These are phyloP conservation scores for Aspergillus fumigatiaffinis DNA, from an alignment of 2,329 filamentous ascomycete species.

Conservation along the genomic window DNA sequence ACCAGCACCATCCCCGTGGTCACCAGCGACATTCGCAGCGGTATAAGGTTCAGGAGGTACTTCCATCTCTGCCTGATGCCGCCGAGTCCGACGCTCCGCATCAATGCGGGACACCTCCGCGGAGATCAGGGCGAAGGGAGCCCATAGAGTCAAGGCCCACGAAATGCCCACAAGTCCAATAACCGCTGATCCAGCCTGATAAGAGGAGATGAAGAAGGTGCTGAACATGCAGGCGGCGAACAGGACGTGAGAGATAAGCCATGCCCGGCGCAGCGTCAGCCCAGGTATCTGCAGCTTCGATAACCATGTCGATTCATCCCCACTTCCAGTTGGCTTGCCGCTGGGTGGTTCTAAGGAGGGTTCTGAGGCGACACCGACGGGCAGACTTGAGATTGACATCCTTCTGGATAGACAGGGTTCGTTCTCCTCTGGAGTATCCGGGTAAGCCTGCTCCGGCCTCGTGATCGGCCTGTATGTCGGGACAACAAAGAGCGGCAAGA, in stretches of 20 bases:
- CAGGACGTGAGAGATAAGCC: conserved; percentile 80
- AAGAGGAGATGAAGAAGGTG: conserved; percentile 72
- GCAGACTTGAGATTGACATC: conserved; percentile 30
- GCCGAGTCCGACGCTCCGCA: conserved; percentile 55
- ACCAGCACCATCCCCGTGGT: not conserved
- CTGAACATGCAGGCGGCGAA: conserved; percentile 78
- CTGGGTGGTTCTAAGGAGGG: conserved; percentile 22
- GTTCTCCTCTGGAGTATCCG: conserved; percentile 13
- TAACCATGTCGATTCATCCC: conserved; percentile 41
- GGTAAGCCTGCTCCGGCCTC: conserved; percentile 3
- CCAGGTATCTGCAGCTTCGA: conserved; percentile 70
- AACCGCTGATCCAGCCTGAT: conserved; percentile 68
- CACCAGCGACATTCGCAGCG: not conserved
- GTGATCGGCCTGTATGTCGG: conserved; percentile 60
- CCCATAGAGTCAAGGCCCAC: conserved; percentile 92
- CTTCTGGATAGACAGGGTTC: conserved; percentile 19
- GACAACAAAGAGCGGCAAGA: conserved; percentile 80
- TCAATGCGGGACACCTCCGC: conserved; percentile 85
- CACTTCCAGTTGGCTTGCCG: conserved; percentile 5
- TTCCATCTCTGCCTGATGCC: conserved; percentile 35
- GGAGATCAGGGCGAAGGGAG: conserved; percentile 90
- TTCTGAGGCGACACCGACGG: conserved; percentile 28
- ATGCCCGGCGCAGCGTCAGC: conserved; percentile 81
- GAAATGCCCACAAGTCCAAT: conserved; percentile 81
- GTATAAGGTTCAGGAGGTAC: conserved; percentile 4